A percentile compares a stretch with the other conserved stretches of the same genome.
Evolutionary conservation across 495 filamentous ascomycete genomes (phyloP).

Genomic region (Lepidopterella palustris): DNA sequence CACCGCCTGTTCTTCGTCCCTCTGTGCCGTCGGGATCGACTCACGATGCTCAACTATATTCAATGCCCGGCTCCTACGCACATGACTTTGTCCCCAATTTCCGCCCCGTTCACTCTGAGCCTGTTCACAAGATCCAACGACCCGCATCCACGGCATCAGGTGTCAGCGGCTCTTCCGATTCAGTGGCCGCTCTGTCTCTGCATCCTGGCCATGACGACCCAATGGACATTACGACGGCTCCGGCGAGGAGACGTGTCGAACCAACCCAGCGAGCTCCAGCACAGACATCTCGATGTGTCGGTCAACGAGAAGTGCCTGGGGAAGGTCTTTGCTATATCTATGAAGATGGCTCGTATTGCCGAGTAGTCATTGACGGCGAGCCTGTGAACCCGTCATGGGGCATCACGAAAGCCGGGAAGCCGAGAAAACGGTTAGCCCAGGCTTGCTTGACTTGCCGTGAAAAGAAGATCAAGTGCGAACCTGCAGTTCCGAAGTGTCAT

Average conservation of each 20-base stretch:
- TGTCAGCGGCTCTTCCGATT: not conserved
- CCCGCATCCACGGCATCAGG: not conserved
- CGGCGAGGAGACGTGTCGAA: conserved; percentile 17
- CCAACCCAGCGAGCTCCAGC: conserved; percentile 13
- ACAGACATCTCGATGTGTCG: conserved; percentile 19
- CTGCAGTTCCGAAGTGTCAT: conserved; percentile 73
- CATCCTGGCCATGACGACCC: conserved; percentile 13
- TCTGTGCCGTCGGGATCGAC: conserved; percentile 5
- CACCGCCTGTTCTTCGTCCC: conserved; percentile 18
- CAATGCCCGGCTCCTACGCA: not conserved
- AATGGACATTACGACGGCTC: conserved; percentile 16
- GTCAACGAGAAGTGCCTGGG: conserved; percentile 54
- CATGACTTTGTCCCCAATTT: not conserved
- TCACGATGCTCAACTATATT: conserved; percentile 8
- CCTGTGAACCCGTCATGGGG: conserved; percentile 88
- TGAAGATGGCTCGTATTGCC: conserved; percentile 77
- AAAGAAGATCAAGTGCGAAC: conserved; percentile 96
- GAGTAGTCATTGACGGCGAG: conserved; percentile 77
- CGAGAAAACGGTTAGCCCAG: conserved; percentile 79
- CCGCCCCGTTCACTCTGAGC: not conserved
- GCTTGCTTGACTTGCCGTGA: conserved; percentile 86
- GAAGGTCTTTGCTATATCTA: conserved; percentile 83
- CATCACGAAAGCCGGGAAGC: conserved; percentile 86
- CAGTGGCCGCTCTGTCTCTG: not conserved
- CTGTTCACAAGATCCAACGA: not conserved